phyloP scores from a whole-genome alignment of 345 rosid genomes.

The Gossypium mustelinum region DNA sequence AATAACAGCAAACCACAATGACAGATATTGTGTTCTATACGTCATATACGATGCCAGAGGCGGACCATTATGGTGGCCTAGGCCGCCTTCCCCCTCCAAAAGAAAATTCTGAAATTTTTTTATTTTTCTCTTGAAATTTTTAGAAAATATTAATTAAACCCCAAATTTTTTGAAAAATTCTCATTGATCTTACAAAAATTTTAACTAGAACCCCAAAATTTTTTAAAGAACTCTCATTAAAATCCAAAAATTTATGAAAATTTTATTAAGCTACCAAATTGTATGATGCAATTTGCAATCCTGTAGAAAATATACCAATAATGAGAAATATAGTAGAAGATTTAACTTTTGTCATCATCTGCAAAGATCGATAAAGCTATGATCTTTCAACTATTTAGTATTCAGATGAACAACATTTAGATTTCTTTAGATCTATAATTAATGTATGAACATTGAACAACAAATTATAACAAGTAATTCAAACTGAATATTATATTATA shows the following conservation, averaged over 20 bases:
- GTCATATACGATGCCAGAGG: background rate
- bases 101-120: no score
- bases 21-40: background rate
- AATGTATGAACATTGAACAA: background rate
- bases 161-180: no score
- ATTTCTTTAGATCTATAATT: constrained; percentile 4
- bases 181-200: no score
- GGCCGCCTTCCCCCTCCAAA: no score
- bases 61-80: no score
- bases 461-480: background rate
- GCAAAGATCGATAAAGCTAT: background rate
- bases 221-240: no score
- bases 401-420: background rate
- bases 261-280: no score
- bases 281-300: background rate
- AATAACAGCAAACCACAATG: background rate
- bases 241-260: no score
- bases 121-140: no score
- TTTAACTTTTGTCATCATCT: background rate
- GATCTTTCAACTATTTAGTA: background rate
- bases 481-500: background rate
- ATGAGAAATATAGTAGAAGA: background rate
- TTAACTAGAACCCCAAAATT: no score
- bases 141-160: no score
- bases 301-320: background rate